These are phyloP conservation scores for Beauveria sp. DNA, from an alignment of 2,329 filamentous ascomycete genomes.

Conservation along the genomic window DNA sequence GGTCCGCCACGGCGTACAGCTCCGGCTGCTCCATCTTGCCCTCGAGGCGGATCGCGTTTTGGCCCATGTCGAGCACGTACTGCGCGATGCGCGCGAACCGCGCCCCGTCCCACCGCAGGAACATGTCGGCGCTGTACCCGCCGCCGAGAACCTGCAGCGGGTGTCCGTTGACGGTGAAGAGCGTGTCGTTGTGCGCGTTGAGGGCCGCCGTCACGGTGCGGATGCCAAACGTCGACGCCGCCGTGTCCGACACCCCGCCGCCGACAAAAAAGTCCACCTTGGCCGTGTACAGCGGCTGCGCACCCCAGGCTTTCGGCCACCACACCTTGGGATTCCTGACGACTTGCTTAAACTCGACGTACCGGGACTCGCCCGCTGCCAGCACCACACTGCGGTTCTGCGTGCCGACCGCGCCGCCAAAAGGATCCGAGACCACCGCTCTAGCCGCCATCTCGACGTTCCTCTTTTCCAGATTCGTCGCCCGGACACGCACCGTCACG, in stretches of 20 bases:
- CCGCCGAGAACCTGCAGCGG: slow-evolving; percentile 54
- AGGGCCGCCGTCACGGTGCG: slow-evolving; percentile 39
- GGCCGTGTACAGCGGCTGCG: slow-evolving; percentile 42
- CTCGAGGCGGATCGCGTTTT: slow-evolving; percentile 57
- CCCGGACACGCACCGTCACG: slow-evolving; percentile 31
- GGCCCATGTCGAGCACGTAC: slow-evolving; percentile 51
- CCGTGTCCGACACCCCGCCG: slow-evolving; percentile 20
- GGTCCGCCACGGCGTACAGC: slow-evolving; percentile 51
- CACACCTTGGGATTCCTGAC: slow-evolving; percentile 44
- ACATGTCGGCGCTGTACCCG: slow-evolving; percentile 55
- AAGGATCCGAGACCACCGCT: slow-evolving; percentile 28
- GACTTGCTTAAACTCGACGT: slow-evolving; percentile 25
- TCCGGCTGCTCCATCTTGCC: slow-evolving; percentile 57
- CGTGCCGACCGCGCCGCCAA: slow-evolving; percentile 15
- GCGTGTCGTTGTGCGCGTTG: slow-evolving; percentile 45
- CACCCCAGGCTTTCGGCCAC: slow-evolving; percentile 56
- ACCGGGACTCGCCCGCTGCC: slow-evolving; percentile 27
- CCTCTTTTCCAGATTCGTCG: slow-evolving; percentile 32
- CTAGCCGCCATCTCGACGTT: slow-evolving; percentile 29
- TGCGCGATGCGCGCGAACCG: slow-evolving; percentile 42
- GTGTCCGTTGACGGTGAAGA: slow-evolving; percentile 47
- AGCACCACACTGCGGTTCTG: slow-evolving; percentile 30
- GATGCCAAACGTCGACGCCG: slow-evolving; percentile 21
- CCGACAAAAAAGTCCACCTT: slow-evolving; percentile 23
- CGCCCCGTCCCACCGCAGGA: slow-evolving; percentile 46